Conservation (phyloP, 2,329 filamentous ascomycete genomes). For the Pseudogymnoascus sp. region DNA sequence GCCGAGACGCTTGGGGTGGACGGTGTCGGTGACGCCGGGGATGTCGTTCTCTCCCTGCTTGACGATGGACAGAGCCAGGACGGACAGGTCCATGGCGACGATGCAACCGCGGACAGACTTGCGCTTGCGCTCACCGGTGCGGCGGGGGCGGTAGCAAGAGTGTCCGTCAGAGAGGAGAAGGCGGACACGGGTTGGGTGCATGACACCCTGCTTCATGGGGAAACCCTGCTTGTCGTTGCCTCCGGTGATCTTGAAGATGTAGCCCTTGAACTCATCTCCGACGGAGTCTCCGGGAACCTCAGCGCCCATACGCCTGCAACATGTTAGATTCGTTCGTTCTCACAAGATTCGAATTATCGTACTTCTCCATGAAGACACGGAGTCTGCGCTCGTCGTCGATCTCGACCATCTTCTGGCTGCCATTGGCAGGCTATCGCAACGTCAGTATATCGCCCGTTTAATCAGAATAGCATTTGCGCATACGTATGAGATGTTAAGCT, state of each 20-base stretch:
- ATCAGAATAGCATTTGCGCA: constrained; percentile 28
- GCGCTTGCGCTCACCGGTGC: constrained; percentile 97
- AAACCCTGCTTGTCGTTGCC: constrained; percentile 99
- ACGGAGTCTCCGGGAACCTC: constrained; percentile 91
- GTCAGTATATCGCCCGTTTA: constrained; percentile 57
- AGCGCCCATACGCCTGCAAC: constrained; percentile 61
- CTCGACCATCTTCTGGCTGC: constrained; percentile 98
- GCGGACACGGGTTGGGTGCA: constrained; percentile 96
- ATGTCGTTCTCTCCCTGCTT: constrained; percentile 96
- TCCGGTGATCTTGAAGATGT: constrained; percentile 98
- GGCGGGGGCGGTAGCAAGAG: constrained; percentile 98
- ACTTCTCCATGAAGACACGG: constrained; percentile 97
- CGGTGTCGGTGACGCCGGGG: constrained; percentile 92
- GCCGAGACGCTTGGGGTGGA: constrained; percentile 98
- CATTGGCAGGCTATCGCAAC: constrained; percentile 72
- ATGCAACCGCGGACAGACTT: constrained; percentile 99
- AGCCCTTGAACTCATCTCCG: constrained; percentile 99
- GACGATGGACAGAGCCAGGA: constrained; percentile 89
- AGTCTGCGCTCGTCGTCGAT: constrained; percentile 99
- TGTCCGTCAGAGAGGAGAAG: constrained; percentile 93
- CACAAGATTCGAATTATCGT: constrained; percentile 50
- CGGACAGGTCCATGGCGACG: constrained; percentile 88
- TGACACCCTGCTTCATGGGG: constrained; percentile 99
- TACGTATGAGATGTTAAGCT: constrained; percentile 57
- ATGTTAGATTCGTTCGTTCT: constrained; percentile 17